phyloP scores from a whole-genome alignment of 2,329 filamentous ascomycete genomes.

The Curvularia sp. region DNA sequence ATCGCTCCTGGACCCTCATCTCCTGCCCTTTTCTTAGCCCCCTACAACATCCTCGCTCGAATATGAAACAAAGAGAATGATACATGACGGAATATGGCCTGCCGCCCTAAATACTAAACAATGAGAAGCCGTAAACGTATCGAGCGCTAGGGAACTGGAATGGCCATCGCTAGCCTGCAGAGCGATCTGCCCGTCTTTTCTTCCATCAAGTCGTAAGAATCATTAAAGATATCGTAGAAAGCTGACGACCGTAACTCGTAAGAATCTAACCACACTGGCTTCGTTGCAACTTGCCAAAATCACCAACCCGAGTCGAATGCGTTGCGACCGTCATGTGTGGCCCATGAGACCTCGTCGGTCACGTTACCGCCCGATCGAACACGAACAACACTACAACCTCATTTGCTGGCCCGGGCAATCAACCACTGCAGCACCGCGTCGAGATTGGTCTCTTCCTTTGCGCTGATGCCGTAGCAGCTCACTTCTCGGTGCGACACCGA shows the following conservation, averaged over 20 bases:
- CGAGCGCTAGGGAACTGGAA: slow-evolving; percentile 50
- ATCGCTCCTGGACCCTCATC: slow-evolving; percentile 1
- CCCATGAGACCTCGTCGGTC: slow-evolving; percentile 27
- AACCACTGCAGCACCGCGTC: slow-evolving; percentile 97
- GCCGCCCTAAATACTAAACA: slow-evolving; percentile 32
- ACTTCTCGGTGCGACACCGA: slow-evolving; percentile 90
- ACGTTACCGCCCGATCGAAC: slow-evolving; percentile 31
- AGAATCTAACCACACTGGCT: slow-evolving; percentile 48
- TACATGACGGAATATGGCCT: slow-evolving; percentile 27
- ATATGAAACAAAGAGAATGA: slow-evolving; percentile 24
- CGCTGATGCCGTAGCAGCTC: slow-evolving; percentile 97
- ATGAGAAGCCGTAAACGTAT: slow-evolving; percentile 37
- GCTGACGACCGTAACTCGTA: slow-evolving; percentile 47
- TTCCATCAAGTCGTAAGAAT: slow-evolving; percentile 62
- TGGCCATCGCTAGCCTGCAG: slow-evolving; percentile 59
- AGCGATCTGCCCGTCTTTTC: slow-evolving; percentile 57
- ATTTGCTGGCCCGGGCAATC: slow-evolving; percentile 77
- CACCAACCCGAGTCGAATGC: slow-evolving; percentile 31
- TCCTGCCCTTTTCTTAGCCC: slow-evolving; percentile 11
- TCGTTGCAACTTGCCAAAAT: slow-evolving; percentile 39
- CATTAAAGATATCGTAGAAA: slow-evolving; percentile 57
- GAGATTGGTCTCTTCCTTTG: slow-evolving; percentile 98
- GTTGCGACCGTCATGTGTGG: slow-evolving; percentile 32
- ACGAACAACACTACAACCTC: slow-evolving; percentile 25
- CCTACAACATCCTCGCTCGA: slow-evolving; percentile 18